phyloP scores from a whole-genome alignment of 2,329 filamentous ascomycete genomes.

The Colletotrichum liaoningense region DNA sequence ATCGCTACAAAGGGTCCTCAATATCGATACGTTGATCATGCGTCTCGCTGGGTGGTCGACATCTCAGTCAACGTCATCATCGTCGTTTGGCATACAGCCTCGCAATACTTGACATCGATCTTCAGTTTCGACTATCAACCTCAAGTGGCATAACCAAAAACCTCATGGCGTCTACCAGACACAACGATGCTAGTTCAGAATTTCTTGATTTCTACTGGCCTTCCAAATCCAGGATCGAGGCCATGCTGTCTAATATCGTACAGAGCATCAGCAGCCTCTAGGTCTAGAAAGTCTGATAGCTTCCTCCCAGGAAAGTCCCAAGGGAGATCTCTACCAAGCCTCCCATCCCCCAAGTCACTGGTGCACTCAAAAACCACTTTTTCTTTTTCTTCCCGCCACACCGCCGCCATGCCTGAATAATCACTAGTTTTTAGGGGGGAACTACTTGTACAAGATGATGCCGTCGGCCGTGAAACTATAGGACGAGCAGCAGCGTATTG shows the following conservation, averaged over 20 bases:
- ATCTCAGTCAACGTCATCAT: not conserved
- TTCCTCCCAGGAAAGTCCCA: not conserved
- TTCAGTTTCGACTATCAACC: too few relatives aligned
- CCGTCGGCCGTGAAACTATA: constrained; percentile 18
- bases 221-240: constrained; percentile 2
- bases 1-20: not conserved
- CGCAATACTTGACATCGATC: too few relatives aligned
- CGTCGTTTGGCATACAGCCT: too few relatives aligned
- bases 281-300: not conserved
- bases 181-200: not conserved
- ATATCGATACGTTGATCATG: not conserved
- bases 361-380: not conserved
- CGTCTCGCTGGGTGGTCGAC: not conserved
- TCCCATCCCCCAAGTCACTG: not conserved
- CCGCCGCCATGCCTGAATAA: constrained; percentile 30
- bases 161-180: not conserved
- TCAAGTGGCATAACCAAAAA: too few relatives aligned
- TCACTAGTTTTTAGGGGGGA: constrained; percentile 23
- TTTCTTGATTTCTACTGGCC: constrained; percentile 6
- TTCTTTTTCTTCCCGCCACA: constrained; percentile 18
- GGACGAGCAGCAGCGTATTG: constrained; percentile 23
- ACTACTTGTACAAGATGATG: constrained; percentile 31
- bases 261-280: not conserved
- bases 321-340: not conserved
- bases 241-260: constrained; percentile 25